phyloP scores from a whole-genome alignment of 345 rosid genomes.

The Barbarea vulgaris region DNA sequence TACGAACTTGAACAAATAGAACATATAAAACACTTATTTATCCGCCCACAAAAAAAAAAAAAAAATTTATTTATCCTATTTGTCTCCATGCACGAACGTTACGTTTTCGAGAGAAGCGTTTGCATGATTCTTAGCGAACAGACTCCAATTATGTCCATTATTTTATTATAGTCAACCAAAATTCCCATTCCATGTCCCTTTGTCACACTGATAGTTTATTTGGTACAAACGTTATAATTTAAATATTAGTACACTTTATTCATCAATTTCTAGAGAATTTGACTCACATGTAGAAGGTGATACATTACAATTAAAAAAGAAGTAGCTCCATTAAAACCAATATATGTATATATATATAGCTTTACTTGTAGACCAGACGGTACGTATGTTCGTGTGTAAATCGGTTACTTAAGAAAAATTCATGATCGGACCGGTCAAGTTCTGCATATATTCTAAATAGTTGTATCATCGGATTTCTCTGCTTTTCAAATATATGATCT shows the following conservation, averaged over 20 bases:
- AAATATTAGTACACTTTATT: not conserved
- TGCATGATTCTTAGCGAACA: slow-evolving; percentile 29
- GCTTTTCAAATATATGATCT: not conserved
- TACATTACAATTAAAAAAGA: not conserved
- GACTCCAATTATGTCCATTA: slow-evolving; percentile 8
- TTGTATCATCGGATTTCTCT: not conserved
- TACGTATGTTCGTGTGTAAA: no score
- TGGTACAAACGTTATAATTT: not conserved
- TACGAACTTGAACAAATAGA: not conserved
- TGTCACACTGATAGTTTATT: not conserved
- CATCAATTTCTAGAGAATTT: not conserved
- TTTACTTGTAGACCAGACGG: not conserved
- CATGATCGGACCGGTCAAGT: not conserved
- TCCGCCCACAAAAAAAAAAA: not conserved
- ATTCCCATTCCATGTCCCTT: slow-evolving; percentile 29
- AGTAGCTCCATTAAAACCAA: not conserved
- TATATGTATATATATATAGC: no score
- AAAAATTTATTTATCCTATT: not conserved
- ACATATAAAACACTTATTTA: not conserved
- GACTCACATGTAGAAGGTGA: not conserved
- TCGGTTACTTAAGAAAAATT: no score
- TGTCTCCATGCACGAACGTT: slow-evolving; percentile 36
- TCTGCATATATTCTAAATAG: not conserved
- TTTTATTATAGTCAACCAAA: slow-evolving; percentile 32
- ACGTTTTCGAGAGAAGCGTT: slow-evolving; percentile 11